Conservation (phyloP, 2,329 filamentous ascomycete genomes). For the Paecilomyces sp. region DNA sequence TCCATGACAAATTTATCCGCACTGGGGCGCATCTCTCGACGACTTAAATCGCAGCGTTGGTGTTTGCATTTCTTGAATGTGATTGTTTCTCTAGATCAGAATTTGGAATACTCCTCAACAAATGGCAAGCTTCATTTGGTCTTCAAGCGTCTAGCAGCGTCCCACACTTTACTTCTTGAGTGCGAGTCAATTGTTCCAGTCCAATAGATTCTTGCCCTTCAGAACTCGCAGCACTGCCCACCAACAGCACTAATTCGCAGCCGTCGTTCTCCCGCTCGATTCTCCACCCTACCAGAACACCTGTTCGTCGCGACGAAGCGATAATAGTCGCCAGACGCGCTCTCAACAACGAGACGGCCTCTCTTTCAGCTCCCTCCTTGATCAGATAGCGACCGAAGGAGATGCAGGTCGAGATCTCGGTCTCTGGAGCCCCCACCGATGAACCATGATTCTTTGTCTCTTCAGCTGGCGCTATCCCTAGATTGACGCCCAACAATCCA, state of each 20-base stretch:
- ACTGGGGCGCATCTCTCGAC: neutral
- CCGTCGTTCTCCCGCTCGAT: neutral
- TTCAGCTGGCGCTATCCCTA: neutral
- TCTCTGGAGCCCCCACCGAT: neutral
- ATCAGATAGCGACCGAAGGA: neutral
- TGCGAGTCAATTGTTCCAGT: neutral
- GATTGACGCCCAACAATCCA: neutral
- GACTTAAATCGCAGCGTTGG: neutral
- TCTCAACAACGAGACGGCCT: neutral
- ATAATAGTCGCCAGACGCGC: neutral
- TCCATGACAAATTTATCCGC: neutral
- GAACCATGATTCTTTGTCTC: neutral
- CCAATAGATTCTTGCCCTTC: neutral
- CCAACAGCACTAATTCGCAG: neutral
- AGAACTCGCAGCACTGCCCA: neutral
- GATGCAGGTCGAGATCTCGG: neutral
- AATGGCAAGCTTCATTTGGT: neutral
- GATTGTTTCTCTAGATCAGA: neutral
- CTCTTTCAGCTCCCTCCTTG: neutral
- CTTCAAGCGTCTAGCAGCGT: neutral
- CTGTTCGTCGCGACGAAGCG: neutral
- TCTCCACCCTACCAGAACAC: neutral
- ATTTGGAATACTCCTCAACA: neutral
- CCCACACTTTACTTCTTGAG: neutral
- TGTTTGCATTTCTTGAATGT: neutral